These are phyloP conservation scores for Phlebiopsis gigantea DNA, from an alignment of 768 basidiomycete genomes.

Conservation along the genomic window DNA sequence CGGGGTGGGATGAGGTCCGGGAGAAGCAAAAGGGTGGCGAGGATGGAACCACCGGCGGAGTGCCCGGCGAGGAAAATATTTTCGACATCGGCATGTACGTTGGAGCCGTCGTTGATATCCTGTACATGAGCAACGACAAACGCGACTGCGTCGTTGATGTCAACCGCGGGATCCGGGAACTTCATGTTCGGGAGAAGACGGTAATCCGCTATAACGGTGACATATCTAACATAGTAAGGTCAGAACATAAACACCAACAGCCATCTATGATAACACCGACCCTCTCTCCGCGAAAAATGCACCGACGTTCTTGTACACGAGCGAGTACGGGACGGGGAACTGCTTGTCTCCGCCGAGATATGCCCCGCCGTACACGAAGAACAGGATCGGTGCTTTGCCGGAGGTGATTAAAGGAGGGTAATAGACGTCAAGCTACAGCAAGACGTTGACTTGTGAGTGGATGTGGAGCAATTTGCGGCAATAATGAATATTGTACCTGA, in stretches of 20 bases:
- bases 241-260: background rate
- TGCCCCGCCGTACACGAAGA: conserved; percentile 67
- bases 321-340: conserved; percentile 39
- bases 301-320: conserved; percentile 52
- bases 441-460: background rate
- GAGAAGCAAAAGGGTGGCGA: conserved; percentile 40
- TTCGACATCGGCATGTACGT: conserved; percentile 32
- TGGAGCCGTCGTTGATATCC: conserved; percentile 9
- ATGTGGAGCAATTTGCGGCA: conserved; percentile 7
- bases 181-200: conserved; percentile 51
- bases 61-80: conserved; percentile 50
- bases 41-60: conserved; percentile 55
- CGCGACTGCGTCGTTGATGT: conserved; percentile 52
- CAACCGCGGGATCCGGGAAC: conserved; percentile 52
- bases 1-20: conserved; percentile 16
- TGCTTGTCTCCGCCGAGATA: conserved; percentile 46
- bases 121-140: conserved; percentile 41
- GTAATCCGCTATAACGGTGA: conserved; percentile 65
- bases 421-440: conserved; percentile 57
- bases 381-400: conserved; percentile 44
- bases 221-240: conserved; percentile 25
- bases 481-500: no score
- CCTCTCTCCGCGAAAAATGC: conserved; percentile 57
- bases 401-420: conserved; percentile 35
- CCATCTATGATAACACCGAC: conserved; percentile 11